Conservation (phyloP, 2,329 filamentous ascomycete species). For the Pseudocercospora fijiensis region DNA sequence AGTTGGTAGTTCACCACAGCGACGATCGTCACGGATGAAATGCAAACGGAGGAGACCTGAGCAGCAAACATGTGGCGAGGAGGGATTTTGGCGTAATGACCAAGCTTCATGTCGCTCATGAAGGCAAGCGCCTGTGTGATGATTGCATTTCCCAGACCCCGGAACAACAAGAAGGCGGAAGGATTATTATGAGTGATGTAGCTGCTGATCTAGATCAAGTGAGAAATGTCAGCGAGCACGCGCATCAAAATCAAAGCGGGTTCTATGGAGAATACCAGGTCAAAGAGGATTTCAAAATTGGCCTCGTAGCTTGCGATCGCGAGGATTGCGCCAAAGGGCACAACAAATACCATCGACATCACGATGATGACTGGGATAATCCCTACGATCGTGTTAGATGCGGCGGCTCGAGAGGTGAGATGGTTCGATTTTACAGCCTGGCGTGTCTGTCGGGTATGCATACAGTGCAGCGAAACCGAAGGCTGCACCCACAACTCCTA, state of each 20-base stretch:
- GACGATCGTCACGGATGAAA: conserved; percentile 62
- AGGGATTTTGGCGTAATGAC: conserved; percentile 83
- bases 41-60: conserved; percentile 72
- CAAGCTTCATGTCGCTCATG: conserved; percentile 79
- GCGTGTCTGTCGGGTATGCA: not conserved
- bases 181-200: not conserved
- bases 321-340: not conserved
- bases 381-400: no score
- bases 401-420: no score
- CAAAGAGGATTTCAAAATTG: not conserved
- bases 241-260: not conserved
- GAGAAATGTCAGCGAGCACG: not conserved
- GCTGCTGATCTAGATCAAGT: not conserved
- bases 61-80: conserved; percentile 71
- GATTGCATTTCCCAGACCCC: conserved; percentile 28
- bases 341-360: not conserved
- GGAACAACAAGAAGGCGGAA: not conserved
- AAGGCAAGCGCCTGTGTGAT: conserved; percentile 78
- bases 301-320: not conserved
- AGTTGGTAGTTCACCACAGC: conserved; percentile 58
- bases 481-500: not conserved
- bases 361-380: not conserved
- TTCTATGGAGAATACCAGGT: not conserved
- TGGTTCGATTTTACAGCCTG: not conserved
- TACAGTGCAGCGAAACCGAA: not conserved